These are phyloP conservation scores for Crithidia mellificae DNA, from an alignment of 208 protist species.

Conservation along the genomic window DNA sequence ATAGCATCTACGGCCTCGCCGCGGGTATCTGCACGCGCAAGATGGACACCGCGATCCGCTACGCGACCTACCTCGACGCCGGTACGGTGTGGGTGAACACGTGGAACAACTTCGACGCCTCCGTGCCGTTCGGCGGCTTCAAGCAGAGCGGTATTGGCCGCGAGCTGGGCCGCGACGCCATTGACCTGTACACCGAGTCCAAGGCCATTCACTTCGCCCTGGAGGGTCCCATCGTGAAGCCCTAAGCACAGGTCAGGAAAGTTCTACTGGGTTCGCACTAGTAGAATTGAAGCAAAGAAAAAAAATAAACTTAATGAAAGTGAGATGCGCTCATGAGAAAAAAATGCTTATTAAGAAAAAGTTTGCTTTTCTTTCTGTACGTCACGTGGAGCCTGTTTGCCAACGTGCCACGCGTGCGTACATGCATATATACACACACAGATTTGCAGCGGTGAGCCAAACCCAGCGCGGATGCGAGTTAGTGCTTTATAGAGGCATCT, in stretches of 20 bases:
- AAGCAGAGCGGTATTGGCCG: constrained; percentile 87
- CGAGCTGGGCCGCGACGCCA: constrained; percentile 70
- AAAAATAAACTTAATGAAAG: no score
- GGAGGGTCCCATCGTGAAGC: constrained; percentile 61
- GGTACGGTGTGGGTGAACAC: constrained; percentile 91
- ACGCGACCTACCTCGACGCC: constrained; percentile 56
- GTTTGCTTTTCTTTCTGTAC: no score
- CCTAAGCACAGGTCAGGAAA: constrained; percentile 44
- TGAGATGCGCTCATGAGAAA: no score
- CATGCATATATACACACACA: no score
- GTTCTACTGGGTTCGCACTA: no score
- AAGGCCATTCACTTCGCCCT: constrained; percentile 72
- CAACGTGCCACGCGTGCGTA: no score
- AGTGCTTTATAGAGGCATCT: no score
- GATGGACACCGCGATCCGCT: constrained; percentile 69
- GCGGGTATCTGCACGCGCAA: constrained; percentile 79
- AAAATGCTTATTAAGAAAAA: no score
- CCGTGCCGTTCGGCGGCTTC: constrained; percentile 85
- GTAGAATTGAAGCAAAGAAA: no score
- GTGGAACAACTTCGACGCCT: constrained; percentile 79
- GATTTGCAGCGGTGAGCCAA: no score
- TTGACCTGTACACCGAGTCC: constrained; percentile 76
- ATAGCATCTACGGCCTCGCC: constrained; percentile 82
- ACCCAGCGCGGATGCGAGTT: no score
- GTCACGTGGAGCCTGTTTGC: no score